Base-by-base conservation (phyloP, 1,284 basidiomycete species). In the Ganoderma sp. region DNA sequence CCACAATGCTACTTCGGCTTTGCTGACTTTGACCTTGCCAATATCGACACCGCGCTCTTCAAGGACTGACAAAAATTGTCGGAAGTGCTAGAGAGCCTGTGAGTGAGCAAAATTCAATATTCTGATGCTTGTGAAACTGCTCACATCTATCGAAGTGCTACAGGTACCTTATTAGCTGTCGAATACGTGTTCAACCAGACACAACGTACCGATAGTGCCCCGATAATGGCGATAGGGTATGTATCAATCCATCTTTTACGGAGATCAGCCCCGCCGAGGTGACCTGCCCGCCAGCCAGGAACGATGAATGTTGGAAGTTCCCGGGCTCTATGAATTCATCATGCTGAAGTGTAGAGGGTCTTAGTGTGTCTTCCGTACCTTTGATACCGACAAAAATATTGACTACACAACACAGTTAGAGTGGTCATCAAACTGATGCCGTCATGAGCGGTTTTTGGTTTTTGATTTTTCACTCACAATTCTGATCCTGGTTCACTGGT, bases 331-430 rank as follows among this genome's bases (percentile, higher is more conserved):
- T 37, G 82, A 43, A 43, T 34, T 15, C 45, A 28, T 32, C 0
- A 19, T 39, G n/a, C 60, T 42, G 4, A 45, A 25, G 4, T 7
- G 15, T 54, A 54, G 7, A 50, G 45, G 52, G 34, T 17, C 22
- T 37, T 58, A 28, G 10, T 8, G 64, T 8, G 37, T 58, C 32
- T 61, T 28, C 10, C 17, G 8, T n/a, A 57, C 17, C 32, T 79
- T 93, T 93, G 73, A 93, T 90, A 0, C 90, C 90, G 64, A 93
- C 82, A 76, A 89, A 93, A 10, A 93, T 80, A 73, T 92, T 91
- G 74, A 88, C 86, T 89, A 67, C 52, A 28, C 15, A 37, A 37
- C 14, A 41, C 32, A 37, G 50, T 56, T 22, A 66, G 22, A 45
- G 32, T n/a, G n/a, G 39, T 15, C 56, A 3, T 5, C 32, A 34